Conservation (phyloP, 1,139 yeast species). For the Zygoascus hellenicus region DNA sequence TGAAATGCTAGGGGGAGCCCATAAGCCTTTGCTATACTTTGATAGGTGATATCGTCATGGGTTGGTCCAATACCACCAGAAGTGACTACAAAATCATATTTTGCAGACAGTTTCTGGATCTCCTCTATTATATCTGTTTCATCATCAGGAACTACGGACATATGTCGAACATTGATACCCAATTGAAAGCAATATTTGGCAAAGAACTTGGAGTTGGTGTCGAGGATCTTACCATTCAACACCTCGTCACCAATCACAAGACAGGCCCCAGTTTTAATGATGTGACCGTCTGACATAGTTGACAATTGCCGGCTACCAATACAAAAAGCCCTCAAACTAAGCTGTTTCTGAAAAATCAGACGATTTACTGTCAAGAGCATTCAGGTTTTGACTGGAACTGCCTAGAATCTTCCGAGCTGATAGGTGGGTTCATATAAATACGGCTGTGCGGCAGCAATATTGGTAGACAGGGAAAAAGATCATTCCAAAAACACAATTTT, state of each 20-base stretch:
- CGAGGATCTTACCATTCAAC: slow-evolving; percentile 77
- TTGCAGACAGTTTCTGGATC: slow-evolving; percentile 42
- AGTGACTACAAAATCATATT: slow-evolving; percentile 67
- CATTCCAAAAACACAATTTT: background rate
- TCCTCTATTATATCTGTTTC: slow-evolving; percentile 55
- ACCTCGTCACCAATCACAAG: slow-evolving; percentile 84
- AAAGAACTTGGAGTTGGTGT: slow-evolving; percentile 68
- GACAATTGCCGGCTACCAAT: background rate
- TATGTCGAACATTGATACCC: slow-evolving; percentile 59
- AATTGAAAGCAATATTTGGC: slow-evolving; percentile 62
- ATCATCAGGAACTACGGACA: slow-evolving; percentile 75
- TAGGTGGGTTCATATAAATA: background rate
- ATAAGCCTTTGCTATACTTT: slow-evolving; percentile 60
- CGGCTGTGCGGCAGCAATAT: background rate
- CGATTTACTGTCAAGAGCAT: background rate
- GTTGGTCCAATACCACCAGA: slow-evolving; percentile 87
- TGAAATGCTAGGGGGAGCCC: slow-evolving; percentile 48
- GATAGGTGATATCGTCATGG: slow-evolving; percentile 83
- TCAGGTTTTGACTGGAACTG: background rate
- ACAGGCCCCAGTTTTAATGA: slow-evolving; percentile 34
- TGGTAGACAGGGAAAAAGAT: background rate
- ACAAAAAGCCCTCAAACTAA: background rate
- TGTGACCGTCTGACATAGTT: slow-evolving; percentile 5
- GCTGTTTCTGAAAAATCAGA: background rate
- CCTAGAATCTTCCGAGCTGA: background rate